Evolutionary conservation across 257 asterid species (phyloP).

Genomic region (Vinca minor): DNA sequence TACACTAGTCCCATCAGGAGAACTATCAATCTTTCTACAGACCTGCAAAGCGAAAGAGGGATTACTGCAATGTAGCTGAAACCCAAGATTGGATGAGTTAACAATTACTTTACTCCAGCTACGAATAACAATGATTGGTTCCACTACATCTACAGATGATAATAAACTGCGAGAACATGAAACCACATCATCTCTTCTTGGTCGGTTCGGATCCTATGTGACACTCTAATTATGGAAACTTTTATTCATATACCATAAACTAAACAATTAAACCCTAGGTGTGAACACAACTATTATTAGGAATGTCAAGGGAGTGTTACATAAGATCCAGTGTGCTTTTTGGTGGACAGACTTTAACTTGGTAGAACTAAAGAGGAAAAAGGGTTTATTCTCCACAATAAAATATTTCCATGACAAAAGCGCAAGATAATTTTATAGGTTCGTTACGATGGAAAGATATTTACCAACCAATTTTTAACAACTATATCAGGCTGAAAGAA

Average conservation of each 20-base stretch:
- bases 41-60: slow-evolving; percentile 36
- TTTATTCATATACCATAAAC: too few relatives aligned
- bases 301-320: too few relatives aligned
- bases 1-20: slow-evolving; percentile 48
- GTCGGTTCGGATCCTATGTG: neutral
- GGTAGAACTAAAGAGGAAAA: too few relatives aligned
- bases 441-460: neutral
- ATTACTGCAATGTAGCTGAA: neutral
- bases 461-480: neutral
- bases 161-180: slow-evolving; percentile 1
- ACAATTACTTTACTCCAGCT: neutral
- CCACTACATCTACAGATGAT: neutral
- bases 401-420: neutral
- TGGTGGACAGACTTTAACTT: neutral
- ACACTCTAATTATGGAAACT: too few relatives aligned
- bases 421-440: neutral
- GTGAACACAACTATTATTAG: too few relatives aligned
- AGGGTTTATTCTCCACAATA: neutral
- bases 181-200: too few relatives aligned
- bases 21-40: slow-evolving; percentile 63
- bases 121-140: neutral
- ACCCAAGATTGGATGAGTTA: neutral
- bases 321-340: too few relatives aligned
- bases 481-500: neutral
- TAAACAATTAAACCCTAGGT: too few relatives aligned